These are phyloP conservation scores for Termitomyces titanicus DNA, from an alignment of 768 basidiomycete species.

Conservation along the genomic window DNA sequence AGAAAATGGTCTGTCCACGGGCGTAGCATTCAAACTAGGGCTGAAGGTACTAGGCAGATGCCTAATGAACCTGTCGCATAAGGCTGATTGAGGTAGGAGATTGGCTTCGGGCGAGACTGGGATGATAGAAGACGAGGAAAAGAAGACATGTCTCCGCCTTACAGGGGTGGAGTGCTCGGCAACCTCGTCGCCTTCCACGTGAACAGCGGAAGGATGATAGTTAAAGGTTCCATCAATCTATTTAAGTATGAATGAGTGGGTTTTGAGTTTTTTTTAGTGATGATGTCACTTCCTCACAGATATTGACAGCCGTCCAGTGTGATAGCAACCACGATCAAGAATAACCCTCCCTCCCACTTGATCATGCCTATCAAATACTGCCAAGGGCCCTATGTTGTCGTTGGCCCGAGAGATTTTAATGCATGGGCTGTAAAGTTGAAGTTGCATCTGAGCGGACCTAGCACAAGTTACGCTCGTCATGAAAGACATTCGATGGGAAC, in stretches of 20 bases:
- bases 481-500: background rate
- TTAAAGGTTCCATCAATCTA: slow-evolving; percentile 65
- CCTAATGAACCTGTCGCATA: slow-evolving; percentile 40
- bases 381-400: slow-evolving; percentile 27
- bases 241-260: slow-evolving; percentile 2
- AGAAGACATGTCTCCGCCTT: slow-evolving; percentile 44
- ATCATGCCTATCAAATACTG: slow-evolving; percentile 62
- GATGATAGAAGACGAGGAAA: slow-evolving; percentile 42
- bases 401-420: slow-evolving; percentile 40
- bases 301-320: slow-evolving; percentile 54
- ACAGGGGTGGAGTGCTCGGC: slow-evolving; percentile 14
- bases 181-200: slow-evolving; percentile 20
- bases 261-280: background rate
- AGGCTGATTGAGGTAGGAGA: slow-evolving; percentile 31
- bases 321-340: slow-evolving; percentile 48
- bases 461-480: background rate
- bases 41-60: slow-evolving; percentile 43
- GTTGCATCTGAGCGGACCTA: slow-evolving; percentile 54
- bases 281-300: slow-evolving; percentile 37
- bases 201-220: slow-evolving; percentile 26
- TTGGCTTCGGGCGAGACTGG: slow-evolving; percentile 33
- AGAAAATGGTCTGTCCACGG: slow-evolving; percentile 37
- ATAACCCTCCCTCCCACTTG: slow-evolving; percentile 56
- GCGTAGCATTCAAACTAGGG: slow-evolving; percentile 27
- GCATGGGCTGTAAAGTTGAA: slow-evolving; percentile 62